These are phyloP conservation scores for Suillus occidentalis DNA, from an alignment of 768 basidiomycete genomes.

Conservation along the genomic window DNA sequence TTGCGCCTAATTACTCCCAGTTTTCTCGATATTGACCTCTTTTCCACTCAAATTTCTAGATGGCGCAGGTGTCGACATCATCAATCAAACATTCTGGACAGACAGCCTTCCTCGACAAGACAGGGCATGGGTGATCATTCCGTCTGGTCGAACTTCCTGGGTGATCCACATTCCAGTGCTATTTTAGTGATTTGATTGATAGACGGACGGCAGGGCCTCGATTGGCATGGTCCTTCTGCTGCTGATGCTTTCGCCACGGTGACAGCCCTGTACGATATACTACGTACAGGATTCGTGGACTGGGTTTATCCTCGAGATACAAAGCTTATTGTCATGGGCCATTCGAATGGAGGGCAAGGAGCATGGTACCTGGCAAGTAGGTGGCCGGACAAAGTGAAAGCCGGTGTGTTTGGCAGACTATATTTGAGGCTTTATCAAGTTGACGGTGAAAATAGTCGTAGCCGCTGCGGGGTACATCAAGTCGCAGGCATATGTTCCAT, in stretches of 20 bases:
- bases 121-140: conserved; percentile 75
- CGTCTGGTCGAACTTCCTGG: conserved; percentile 85
- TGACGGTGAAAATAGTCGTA: conserved; percentile 44
- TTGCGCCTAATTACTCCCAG: not conserved
- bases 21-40: conserved; percentile 5
- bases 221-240: conserved; percentile 89
- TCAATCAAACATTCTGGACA: conserved; percentile 55
- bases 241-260: conserved; percentile 66
- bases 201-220: conserved; percentile 60
- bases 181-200: not conserved
- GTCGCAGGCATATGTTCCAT: conserved; percentile 82
- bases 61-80: conserved; percentile 83
- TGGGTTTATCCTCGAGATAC: conserved; percentile 41
- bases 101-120: conserved; percentile 58
- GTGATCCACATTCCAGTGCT: conserved; percentile 32
- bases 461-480: conserved; percentile 85
- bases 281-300: conserved; percentile 39
- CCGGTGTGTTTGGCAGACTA: not conserved
- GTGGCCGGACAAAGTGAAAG: conserved; percentile 63
- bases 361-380: conserved; percentile 77
- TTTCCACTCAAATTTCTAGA: conserved; percentile 43
- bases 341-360: conserved; percentile 94
- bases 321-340: conserved; percentile 72
- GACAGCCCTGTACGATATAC: conserved; percentile 51
- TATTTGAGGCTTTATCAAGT: not conserved